phyloP scores from a whole-genome alignment of 2,329 filamentous ascomycete genomes.

The Monilinia fructicola region DNA sequence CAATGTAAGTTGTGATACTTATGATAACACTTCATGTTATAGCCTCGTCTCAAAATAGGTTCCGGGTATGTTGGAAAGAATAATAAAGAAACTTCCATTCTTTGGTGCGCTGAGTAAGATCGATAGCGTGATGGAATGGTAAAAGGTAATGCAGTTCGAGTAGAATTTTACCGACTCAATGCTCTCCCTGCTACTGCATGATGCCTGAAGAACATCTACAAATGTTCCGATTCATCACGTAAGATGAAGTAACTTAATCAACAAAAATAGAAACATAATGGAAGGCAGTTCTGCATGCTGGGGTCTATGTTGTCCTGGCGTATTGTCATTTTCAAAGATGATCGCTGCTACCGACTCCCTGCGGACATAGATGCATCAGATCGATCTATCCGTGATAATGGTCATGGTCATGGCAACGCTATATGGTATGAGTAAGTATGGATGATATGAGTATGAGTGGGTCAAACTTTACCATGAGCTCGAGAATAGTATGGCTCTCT shows the following conservation, averaged over 20 bases:
- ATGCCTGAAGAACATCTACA: constrained; percentile 18
- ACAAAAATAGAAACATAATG: constrained; percentile 24
- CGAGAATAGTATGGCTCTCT: constrained; percentile 5
- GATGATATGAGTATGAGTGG: neutral
- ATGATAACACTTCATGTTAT: neutral
- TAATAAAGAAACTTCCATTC: neutral
- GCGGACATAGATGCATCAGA: constrained; percentile 21
- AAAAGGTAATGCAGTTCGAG: constrained; percentile 3
- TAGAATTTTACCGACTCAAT: neutral
- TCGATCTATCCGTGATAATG: constrained; percentile 21
- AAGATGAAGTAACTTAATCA: constrained; percentile 17
- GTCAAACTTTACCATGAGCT: neutral
- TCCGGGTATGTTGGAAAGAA: constrained; percentile 14
- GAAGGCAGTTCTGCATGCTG: constrained; percentile 17
- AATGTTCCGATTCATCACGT: constrained; percentile 21
- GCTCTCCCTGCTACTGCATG: constrained; percentile 18
- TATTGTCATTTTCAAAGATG: constrained; percentile 1
- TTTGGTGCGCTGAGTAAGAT: constrained; percentile 22
- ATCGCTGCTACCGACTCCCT: neutral
- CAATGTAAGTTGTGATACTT: constrained; percentile 8
- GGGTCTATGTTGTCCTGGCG: constrained; percentile 18
- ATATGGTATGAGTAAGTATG: neutral
- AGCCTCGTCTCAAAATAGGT: constrained; percentile 30
- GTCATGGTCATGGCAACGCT: constrained; percentile 1
- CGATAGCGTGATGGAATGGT: constrained; percentile 14